These are phyloP conservation scores for Oryza rufipogon DNA, from an alignment of 176 grass and related monocot genomes.

Conservation along the genomic window DNA sequence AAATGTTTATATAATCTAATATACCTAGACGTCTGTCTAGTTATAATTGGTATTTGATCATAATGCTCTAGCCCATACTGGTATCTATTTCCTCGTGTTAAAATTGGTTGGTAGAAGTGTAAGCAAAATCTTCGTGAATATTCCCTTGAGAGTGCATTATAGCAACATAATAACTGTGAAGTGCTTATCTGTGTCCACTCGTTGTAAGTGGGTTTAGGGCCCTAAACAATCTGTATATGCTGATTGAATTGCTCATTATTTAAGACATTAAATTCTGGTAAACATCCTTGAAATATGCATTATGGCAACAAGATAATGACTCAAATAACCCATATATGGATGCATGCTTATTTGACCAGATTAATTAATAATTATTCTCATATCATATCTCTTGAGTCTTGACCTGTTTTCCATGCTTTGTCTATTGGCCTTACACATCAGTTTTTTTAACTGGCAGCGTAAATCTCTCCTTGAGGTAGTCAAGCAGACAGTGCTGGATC, in stretches of 20 bases:
- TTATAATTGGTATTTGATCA: conserved; percentile 11
- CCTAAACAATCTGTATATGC: not conserved
- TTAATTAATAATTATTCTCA: conserved; percentile 18
- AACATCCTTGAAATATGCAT: not conserved
- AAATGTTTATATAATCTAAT: not conserved
- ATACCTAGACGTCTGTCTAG: not conserved
- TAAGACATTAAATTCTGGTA: not conserved
- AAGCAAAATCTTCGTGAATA: not conserved
- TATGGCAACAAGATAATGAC: not conserved
- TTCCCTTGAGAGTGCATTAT: not conserved
- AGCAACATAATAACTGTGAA: not conserved
- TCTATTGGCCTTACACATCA: conserved; percentile 22
- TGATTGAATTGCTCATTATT: not conserved
- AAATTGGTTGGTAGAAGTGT: not conserved
- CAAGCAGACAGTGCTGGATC: conserved; percentile 86
- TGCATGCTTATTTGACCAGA: conserved; percentile 1
- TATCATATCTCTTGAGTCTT: conserved; percentile 20
- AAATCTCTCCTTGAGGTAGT: conserved; percentile 86
- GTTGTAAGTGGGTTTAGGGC: not conserved
- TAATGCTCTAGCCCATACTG: not conserved
- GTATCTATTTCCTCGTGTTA: not conserved
- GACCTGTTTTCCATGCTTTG: conserved; percentile 1
- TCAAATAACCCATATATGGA: not conserved
- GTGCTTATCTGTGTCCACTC: not conserved
- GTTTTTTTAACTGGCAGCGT: conserved; percentile 56